Evolutionary conservation across 495 filamentous ascomycete species (phyloP).

Genomic region (Aspergillus olivimuriae): DNA sequence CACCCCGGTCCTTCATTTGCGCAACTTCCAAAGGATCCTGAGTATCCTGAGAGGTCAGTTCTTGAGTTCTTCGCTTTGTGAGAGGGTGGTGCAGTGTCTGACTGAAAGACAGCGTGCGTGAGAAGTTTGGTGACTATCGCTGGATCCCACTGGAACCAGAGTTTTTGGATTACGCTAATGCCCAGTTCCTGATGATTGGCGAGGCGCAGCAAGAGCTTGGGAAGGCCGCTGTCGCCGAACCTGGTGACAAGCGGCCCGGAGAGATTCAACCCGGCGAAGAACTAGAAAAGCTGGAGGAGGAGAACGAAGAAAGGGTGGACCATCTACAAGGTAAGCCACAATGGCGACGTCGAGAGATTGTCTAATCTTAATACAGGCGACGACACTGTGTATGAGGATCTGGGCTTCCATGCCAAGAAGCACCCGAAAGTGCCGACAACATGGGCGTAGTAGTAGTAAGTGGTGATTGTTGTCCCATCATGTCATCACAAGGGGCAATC

Average conservation of each 20-base stretch:
- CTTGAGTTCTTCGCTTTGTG: not conserved
- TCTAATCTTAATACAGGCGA: slow-evolving; percentile 28
- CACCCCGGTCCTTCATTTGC: slow-evolving; percentile 57
- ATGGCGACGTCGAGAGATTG: not conserved
- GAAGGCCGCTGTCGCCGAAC: slow-evolving; percentile 56
- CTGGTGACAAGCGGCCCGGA: slow-evolving; percentile 48
- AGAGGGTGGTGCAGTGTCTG: not conserved
- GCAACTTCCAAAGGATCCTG: slow-evolving; percentile 55
- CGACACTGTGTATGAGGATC: slow-evolving; percentile 47
- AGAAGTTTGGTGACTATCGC: slow-evolving; percentile 66
- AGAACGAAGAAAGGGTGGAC: slow-evolving; percentile 55
- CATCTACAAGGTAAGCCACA: slow-evolving; percentile 42
- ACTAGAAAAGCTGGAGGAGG: slow-evolving; percentile 52
- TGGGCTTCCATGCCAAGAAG: slow-evolving; percentile 45
- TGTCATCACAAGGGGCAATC: no score
- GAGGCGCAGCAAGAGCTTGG: slow-evolving; percentile 54
- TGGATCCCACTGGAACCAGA: slow-evolving; percentile 73
- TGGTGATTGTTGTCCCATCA: not conserved
- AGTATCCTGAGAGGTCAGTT: slow-evolving; percentile 67
- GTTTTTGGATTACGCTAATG: slow-evolving; percentile 69
- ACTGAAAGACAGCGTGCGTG: slow-evolving; percentile 43
- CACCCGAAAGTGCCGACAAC: slow-evolving; percentile 44
- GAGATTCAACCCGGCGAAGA: slow-evolving; percentile 57
- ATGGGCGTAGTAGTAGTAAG: slow-evolving; percentile 25
- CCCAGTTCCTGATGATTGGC: slow-evolving; percentile 80